Conservation (phyloP, 331 rosid genomes). For the Malus hybrid region DNA sequence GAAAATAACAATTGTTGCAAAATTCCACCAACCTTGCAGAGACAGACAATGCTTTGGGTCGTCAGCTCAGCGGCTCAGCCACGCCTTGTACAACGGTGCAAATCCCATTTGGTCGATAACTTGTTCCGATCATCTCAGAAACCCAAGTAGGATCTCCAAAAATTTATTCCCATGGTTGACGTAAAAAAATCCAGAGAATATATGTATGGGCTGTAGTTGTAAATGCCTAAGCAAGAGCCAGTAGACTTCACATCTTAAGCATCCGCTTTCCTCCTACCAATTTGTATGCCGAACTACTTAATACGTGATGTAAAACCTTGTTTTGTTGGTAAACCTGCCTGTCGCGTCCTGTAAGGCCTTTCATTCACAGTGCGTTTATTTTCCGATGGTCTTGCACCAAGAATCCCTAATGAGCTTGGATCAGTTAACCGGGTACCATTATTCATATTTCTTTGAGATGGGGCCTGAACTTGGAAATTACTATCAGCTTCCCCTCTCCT, state of each 20-base stretch:
- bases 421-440: constrained; percentile 53
- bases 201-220: constrained; percentile 42
- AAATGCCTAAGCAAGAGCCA: constrained; percentile 25
- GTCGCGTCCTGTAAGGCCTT: constrained; percentile 59
- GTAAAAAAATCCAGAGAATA: constrained; percentile 55
- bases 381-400: constrained; percentile 94
- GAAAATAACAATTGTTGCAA: constrained; percentile 28
- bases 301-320: constrained; percentile 48
- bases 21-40: constrained; percentile 31
- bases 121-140: constrained; percentile 30
- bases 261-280: constrained; percentile 22
- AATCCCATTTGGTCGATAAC: constrained; percentile 29
- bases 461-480: constrained; percentile 52
- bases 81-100: constrained; percentile 22
- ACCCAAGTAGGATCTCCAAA: constrained; percentile 41
- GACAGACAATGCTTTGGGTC: constrained; percentile 7
- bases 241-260: constrained; percentile 34
- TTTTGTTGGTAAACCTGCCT: constrained; percentile 56
- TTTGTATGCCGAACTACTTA: constrained; percentile 25
- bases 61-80: no score
- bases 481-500: constrained; percentile 62
- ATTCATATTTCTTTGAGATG: constrained; percentile 49
- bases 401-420: constrained; percentile 80
- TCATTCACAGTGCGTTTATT: constrained; percentile 46
- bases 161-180: constrained; percentile 63